Evolutionary conservation across 345 rosid species (phyloP), one percentile per base, ranked within the genome.

Genomic region (Punica granatum): DNA sequence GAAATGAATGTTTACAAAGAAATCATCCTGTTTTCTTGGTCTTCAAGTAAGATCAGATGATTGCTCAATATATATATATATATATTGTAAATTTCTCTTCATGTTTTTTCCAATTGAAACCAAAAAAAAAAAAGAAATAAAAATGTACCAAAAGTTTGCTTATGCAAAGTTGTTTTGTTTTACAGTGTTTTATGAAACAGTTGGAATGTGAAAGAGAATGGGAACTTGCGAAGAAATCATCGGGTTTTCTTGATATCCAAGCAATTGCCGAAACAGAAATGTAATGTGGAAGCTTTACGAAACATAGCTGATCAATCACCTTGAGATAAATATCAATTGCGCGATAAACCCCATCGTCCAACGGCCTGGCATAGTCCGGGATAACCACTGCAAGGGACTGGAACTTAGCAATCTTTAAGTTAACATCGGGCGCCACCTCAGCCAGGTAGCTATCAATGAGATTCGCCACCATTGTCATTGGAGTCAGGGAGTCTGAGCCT

Each of bases 351-450:
- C 98, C 94, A 67, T 92, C 98, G 54, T 92, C 90, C 67, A 84
- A 35, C 43, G 88, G 76, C 72, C 98, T 83, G 61, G 87, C 96
- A 74, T 86, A 87, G 46, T 87, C 92, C 1, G 97, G 98, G 67
- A 92, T 74, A 9, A 60, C 70, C 44, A 84, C 83, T 56, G 92
- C 93, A 44, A 92, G 80, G 0, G 96, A 80, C 67, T 83, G 90
- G 73, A 92, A 90, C 71, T 90, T 87, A 1, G 82, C 60, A 58
- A 76, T 46, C 82, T 85, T 92, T 76, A 92, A 78, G 81, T 92
- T 92, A 43, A 81, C 89, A 77, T 92, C 98, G 15, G 97, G 85
- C 7, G 96, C 97, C 43, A 92, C 98, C 77, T 92, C 97, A n/a
- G 93, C 90, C 59, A 92, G 85, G 77, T 85, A 92, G 18, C 81